Evolutionary conservation across 2,329 filamentous ascomycete genomes (phyloP).

Genomic region (Hypoxylon sp.): DNA sequence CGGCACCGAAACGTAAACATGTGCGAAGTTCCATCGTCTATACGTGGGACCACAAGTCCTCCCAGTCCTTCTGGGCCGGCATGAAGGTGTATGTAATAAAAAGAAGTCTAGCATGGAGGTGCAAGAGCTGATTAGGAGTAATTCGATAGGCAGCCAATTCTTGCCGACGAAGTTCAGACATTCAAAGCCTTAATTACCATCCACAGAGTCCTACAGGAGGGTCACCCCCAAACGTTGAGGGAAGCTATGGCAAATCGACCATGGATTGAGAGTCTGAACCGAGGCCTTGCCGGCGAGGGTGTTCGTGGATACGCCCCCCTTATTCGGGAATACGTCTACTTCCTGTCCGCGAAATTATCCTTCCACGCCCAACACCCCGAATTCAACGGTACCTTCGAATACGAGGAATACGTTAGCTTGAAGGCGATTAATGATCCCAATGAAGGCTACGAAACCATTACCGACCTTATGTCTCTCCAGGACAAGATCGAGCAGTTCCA

Average conservation of each 20-base stretch:
- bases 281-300: conserved; percentile 83
- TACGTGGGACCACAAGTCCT: conserved; percentile 98
- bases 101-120: conserved; percentile 12
- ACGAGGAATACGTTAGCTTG: conserved; percentile 97
- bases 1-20: conserved; percentile 84
- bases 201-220: conserved; percentile 97
- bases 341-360: conserved; percentile 90
- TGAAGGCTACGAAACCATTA: conserved; percentile 96
- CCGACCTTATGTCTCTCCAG: conserved; percentile 93
- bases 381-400: conserved; percentile 98
- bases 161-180: conserved; percentile 97
- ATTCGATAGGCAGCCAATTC: conserved; percentile 81
- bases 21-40: conserved; percentile 98
- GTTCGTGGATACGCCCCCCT: conserved; percentile 89
- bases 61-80: conserved; percentile 92
- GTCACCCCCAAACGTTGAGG: conserved; percentile 84
- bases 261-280: conserved; percentile 92
- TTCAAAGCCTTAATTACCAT: conserved; percentile 98
- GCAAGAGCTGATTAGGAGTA: conserved; percentile 28
- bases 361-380: conserved; percentile 97
- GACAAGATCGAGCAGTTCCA: conserved; percentile 99
- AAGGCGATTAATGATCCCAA: conserved; percentile 99
- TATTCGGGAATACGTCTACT: conserved; percentile 97
- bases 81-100: conserved; percentile 95
- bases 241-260: conserved; percentile 88